Base-by-base conservation (phyloP, 495 filamentous ascomycete genomes). In the Penicillium longicatenatum region DNA sequence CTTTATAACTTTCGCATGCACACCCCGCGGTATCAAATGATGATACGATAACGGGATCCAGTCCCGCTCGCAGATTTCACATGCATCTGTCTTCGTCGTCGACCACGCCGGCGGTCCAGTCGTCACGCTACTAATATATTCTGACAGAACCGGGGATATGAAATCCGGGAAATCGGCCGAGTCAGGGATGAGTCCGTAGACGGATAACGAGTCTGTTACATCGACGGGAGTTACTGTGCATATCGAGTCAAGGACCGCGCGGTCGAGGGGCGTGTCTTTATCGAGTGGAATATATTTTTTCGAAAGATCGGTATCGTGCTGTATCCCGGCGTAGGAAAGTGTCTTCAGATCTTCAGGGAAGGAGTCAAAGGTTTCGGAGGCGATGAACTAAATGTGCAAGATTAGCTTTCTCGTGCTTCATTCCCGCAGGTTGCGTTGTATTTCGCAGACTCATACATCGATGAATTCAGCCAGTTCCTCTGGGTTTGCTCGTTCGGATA, bases 11-110 rank as follows among this genome's bases (percentile, higher is more conserved):
- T 91, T 93, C n/a, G 78, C 83, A 72, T 95, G 92, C 61, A 90
- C 83, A 37, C 81, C 76, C 29, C 84, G 77, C 31, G 92, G 92
- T 57, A 96, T 91, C 47, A 96, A 74, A 73, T 95, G 91, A 63
- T 96, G 92, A 70, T 93, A 94, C 7, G 86, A 87, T 42, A 93
- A 71, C 29, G 86, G 84, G 47, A 95, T 86, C 83, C 87, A 91
- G 60, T 82, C 80, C 0, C 92, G 82, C n/a, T 79, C 84, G 68
- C 91, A 95, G 56, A 95, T 83, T 79, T 96, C 91, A 73, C 92
- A 96, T 3, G 76, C 86, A 0, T 75, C 69, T 0, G 74, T 72
- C 16, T 82, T 80, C 2, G 86, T 88, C 0, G 71, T 73, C 3
- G 74, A 72, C 64, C 84, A 86, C 0, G 81, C 73, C 0, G 88